These are phyloP conservation scores for Podaxis rugospora DNA, from an alignment of 768 basidiomycete species.

Conservation along the genomic window DNA sequence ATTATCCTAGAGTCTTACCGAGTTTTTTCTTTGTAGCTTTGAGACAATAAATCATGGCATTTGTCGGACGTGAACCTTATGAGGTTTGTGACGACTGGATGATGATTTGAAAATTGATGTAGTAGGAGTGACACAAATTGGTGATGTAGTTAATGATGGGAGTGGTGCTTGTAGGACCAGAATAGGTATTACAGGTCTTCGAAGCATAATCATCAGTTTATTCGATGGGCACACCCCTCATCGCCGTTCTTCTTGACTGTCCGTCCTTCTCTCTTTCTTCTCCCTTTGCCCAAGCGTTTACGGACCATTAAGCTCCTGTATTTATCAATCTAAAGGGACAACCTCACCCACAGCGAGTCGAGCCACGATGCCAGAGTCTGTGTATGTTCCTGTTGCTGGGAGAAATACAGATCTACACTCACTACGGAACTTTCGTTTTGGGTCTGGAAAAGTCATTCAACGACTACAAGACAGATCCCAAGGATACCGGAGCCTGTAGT, in stretches of 20 bases:
- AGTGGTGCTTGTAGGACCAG: background rate
- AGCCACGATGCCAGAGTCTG: background rate
- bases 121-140: no score
- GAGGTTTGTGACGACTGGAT: background rate
- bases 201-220: background rate
- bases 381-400: background rate
- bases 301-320: background rate
- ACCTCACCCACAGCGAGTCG: background rate
- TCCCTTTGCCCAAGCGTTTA: background rate
- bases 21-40: background rate
- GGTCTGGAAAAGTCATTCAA: background rate
- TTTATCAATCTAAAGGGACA: background rate
- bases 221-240: background rate
- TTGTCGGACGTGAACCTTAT: background rate
- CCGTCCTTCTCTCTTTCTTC: background rate
- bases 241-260: background rate
- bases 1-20: background rate
- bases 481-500: constrained; percentile 9
- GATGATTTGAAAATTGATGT: no score
- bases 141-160: background rate
- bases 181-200: background rate
- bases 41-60: background rate
- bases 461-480: constrained; percentile 1
- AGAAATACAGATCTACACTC: background rate
- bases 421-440: background rate